phyloP scores from a whole-genome alignment of 2,329 filamentous ascomycete species.

The Mollisiaceae sp. region DNA sequence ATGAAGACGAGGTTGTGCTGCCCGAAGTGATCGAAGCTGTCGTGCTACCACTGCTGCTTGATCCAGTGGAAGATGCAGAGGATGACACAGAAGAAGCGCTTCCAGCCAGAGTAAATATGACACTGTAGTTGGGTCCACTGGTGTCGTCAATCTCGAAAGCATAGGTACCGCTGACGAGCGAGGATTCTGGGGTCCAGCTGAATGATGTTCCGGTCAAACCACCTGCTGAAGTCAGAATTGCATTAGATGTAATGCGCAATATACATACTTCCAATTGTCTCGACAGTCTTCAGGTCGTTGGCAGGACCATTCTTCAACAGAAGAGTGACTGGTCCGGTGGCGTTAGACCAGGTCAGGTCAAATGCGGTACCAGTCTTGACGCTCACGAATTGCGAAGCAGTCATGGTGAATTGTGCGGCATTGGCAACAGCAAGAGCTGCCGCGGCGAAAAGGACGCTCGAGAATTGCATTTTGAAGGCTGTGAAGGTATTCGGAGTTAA shows the following conservation, averaged over 20 bases:
- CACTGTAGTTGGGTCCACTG: slow-evolving; percentile 34
- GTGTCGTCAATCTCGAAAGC: slow-evolving; percentile 38
- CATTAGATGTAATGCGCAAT: neutral
- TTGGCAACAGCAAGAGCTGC: slow-evolving; percentile 30
- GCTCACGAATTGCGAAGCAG: slow-evolving; percentile 26
- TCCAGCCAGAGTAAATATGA: slow-evolving; percentile 37
- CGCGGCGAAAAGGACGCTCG: slow-evolving; percentile 34
- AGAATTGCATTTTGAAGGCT: slow-evolving; percentile 41
- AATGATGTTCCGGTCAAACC: slow-evolving; percentile 34
- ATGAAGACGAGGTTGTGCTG: slow-evolving; percentile 5
- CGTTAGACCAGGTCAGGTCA: slow-evolving; percentile 37
- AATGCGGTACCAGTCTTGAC: slow-evolving; percentile 35
- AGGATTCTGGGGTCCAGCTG: slow-evolving; percentile 31
- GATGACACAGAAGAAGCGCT: slow-evolving; percentile 22
- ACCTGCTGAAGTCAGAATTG: slow-evolving; percentile 23
- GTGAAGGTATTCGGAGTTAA: slow-evolving; percentile 15
- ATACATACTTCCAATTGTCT: slow-evolving; percentile 37
- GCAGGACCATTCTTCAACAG: slow-evolving; percentile 38
- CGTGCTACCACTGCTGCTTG: slow-evolving; percentile 19
- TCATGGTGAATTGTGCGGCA: slow-evolving; percentile 38
- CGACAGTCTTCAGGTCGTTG: slow-evolving; percentile 33
- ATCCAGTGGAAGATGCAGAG: slow-evolving; percentile 25
- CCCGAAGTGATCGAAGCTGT: slow-evolving; percentile 9
- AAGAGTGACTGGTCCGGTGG: slow-evolving; percentile 37
- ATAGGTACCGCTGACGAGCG: slow-evolving; percentile 29